Percentiles rank a stretch among this genome's conserved stretches.
phyloP scores from a whole-genome alignment of 2,329 filamentous ascomycete species.

The Fusarium drepaniforme region DNA sequence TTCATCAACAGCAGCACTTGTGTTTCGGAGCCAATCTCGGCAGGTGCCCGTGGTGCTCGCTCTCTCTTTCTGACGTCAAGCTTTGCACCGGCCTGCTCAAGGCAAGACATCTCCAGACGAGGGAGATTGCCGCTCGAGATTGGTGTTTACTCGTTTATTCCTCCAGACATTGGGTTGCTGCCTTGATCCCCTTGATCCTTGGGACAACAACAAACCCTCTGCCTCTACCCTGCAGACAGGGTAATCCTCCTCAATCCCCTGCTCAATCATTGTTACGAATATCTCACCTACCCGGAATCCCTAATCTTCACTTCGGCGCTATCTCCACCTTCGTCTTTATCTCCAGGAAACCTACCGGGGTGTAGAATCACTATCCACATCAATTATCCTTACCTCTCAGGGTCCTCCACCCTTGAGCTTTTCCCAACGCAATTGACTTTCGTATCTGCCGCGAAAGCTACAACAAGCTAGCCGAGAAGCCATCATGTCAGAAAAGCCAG shows the following conservation, averaged over 20 bases:
- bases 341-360: neutral
- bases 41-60: neutral
- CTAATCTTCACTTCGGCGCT: neutral
- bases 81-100: neutral
- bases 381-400: neutral
- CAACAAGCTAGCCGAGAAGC: neutral
- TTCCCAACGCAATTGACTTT: neutral
- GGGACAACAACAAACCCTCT: neutral
- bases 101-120: neutral
- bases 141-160: neutral
- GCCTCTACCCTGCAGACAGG: neutral
- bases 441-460: neutral
- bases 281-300: neutral
- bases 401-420: neutral
- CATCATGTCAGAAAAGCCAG: slow-evolving; percentile 32
- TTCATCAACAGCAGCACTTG: neutral
- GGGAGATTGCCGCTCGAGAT: neutral
- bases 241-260: neutral
- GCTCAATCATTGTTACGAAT: neutral
- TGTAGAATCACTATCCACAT: neutral
- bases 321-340: neutral
- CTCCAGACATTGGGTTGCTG: neutral
- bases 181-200: neutral
- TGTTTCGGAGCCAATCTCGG: neutral
- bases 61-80: neutral